Evolutionary conservation across 1,139 yeast species (phyloP).

Genomic region (Saccharomyces hybrid): DNA sequence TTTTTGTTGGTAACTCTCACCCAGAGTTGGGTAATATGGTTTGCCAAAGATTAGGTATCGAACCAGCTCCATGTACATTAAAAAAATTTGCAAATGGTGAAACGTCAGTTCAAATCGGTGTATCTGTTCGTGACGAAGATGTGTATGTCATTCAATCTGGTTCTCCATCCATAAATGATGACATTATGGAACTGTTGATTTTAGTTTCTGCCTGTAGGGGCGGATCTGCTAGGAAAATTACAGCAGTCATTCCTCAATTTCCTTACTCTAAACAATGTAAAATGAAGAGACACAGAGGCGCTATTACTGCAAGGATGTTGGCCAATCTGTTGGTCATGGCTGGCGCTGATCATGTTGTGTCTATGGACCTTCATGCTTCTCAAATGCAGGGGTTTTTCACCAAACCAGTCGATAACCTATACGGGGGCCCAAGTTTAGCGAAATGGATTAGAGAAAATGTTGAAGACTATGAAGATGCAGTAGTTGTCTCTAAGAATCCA

Average conservation of each 20-base stretch:
- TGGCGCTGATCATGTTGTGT: constrained; percentile 97
- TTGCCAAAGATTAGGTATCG: constrained; percentile 84
- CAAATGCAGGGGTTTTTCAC: constrained; percentile 99
- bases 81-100: constrained; percentile 95
- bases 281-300: constrained; percentile 98
- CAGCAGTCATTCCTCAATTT: constrained; percentile 95
- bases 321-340: constrained; percentile 95
- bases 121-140: constrained; percentile 91
- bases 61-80: constrained; percentile 89
- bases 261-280: constrained; percentile 96
- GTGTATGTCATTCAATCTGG: constrained; percentile 94
- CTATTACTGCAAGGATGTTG: constrained; percentile 98
- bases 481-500: constrained; percentile 90
- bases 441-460: constrained; percentile 93
- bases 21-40: constrained; percentile 88
- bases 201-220: constrained; percentile 93
- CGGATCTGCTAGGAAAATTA: constrained; percentile 92
- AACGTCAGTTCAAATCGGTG: constrained; percentile 92
- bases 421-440: constrained; percentile 94
- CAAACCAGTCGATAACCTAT: constrained; percentile 91
- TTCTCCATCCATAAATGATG: constrained; percentile 82
- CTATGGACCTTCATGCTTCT: constrained; percentile 96
- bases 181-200: constrained; percentile 91
- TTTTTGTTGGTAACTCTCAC: constrained; percentile 93
- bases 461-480: constrained; percentile 72